Conservation (phyloP, 345 rosid genomes). For the Rhizophora mangle region DNA sequence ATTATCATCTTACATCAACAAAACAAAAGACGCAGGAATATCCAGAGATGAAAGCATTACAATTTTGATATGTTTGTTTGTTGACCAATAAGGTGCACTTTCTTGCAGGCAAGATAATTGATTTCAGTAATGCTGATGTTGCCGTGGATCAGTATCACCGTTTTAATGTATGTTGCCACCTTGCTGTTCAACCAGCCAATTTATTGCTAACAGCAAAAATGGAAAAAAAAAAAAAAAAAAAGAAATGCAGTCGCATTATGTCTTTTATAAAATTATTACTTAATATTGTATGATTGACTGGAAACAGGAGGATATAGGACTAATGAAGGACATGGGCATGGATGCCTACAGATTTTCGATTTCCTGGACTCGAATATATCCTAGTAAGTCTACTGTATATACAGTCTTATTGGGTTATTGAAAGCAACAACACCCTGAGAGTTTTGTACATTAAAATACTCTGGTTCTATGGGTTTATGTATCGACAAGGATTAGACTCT, state of each 20-base stretch:
- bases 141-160: conserved; percentile 90
- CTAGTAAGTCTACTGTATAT: conserved; percentile 40
- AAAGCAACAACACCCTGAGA: too few relatives aligned
- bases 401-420: not conserved
- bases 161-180: conserved; percentile 42
- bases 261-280: too few relatives aligned
- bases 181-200: not conserved
- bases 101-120: conserved; percentile 57
- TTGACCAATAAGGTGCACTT: not conserved
- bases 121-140: conserved; percentile 80
- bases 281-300: not conserved
- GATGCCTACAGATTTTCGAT: conserved; percentile 89
- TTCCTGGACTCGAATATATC: conserved; percentile 91
- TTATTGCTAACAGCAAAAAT: too few relatives aligned
- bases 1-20: too few relatives aligned
- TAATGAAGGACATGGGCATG: conserved; percentile 95
- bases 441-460: too few relatives aligned
- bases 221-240: too few relatives aligned
- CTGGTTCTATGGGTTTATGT: not conserved
- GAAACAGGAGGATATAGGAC: conserved; percentile 78
- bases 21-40: too few relatives aligned
- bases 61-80: not conserved
- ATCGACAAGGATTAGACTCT: not conserved
- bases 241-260: too few relatives aligned
- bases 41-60: not conserved